phyloP scores from a whole-genome alignment of 257 asterid genomes.

The Orobanche coerulescens region DNA sequence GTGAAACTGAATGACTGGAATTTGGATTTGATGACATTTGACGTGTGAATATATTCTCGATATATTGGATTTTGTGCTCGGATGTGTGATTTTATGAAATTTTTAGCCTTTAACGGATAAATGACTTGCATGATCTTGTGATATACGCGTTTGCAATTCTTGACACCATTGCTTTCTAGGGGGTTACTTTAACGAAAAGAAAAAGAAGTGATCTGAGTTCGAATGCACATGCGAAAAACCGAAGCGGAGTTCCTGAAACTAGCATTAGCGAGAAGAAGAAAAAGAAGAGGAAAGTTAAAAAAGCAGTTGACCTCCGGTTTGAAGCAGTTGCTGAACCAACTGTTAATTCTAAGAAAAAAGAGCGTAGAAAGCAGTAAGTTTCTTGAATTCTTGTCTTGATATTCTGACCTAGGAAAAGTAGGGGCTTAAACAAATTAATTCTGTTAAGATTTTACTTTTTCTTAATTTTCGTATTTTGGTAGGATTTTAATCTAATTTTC shows the following conservation, averaged over 20 bases:
- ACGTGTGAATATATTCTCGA: background rate
- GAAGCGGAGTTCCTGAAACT: conserved; percentile 19
- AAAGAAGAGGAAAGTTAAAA: conserved; percentile 47
- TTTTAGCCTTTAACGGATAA: no score
- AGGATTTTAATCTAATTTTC: no score
- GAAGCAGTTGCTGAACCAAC: conserved; percentile 31
- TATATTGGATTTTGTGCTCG: no score
- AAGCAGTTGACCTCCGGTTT: conserved; percentile 73
- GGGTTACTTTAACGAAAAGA: conserved; percentile 28
- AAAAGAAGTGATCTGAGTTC: conserved; percentile 34
- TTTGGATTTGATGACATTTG: background rate
- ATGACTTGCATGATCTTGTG: background rate
- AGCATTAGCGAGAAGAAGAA: conserved; percentile 40
- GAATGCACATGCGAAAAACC: conserved; percentile 16
- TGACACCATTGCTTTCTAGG: conserved; percentile 31
- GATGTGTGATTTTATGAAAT: background rate
- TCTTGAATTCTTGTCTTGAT: background rate
- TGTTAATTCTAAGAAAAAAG: conserved; percentile 59
- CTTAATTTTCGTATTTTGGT: background rate
- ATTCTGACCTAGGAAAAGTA: background rate
- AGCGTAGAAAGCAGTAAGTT: conserved; percentile 78
- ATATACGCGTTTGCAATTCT: conserved; percentile 3
- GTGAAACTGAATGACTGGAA: background rate
- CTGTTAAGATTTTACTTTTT: no score
- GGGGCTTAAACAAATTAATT: no score